phyloP scores from a whole-genome alignment of 352 stramenopile species.

The Phytophthora lateralis region DNA sequence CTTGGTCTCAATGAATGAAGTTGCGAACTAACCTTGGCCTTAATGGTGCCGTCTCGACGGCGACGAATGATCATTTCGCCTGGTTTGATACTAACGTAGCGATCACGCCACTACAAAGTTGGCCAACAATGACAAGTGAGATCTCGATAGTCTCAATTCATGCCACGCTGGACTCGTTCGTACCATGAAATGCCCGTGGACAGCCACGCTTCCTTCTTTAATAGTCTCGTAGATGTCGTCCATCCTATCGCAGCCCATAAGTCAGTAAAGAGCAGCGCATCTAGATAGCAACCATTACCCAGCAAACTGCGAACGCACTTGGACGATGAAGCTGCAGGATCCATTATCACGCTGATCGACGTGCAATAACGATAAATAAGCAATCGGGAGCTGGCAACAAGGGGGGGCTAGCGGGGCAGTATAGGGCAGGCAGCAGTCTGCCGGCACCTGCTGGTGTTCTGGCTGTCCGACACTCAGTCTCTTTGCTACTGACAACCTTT shows the following conservation, averaged over 20 bases:
- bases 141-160: background rate
- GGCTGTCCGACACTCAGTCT: constrained; percentile 19
- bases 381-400: constrained; percentile 13
- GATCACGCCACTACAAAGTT: constrained; percentile 63
- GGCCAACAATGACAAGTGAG: constrained; percentile 6
- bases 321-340: constrained; percentile 28
- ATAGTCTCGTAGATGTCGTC: constrained; percentile 33
- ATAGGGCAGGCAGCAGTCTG: constrained; percentile 12
- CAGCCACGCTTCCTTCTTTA: constrained; percentile 64
- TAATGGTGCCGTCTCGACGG: constrained; percentile 52
- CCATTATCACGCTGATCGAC: constrained; percentile 20
- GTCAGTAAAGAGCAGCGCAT: background rate
- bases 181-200: constrained; percentile 75
- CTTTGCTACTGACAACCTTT: constrained; percentile 24
- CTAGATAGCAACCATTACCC: background rate
- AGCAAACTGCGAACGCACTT: constrained; percentile 18
- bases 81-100: constrained; percentile 58
- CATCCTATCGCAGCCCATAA: constrained; percentile 18
- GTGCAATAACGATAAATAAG: constrained; percentile 18
- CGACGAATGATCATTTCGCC: constrained; percentile 57
- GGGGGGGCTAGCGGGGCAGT: constrained; percentile 2
- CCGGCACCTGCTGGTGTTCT: constrained; percentile 19
- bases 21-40: constrained; percentile 50
- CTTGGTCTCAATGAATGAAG: background rate
- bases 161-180: background rate